These are phyloP conservation scores for Trichoderma sp. DNA, from an alignment of 2,329 filamentous ascomycete species.

Conservation along the genomic window DNA sequence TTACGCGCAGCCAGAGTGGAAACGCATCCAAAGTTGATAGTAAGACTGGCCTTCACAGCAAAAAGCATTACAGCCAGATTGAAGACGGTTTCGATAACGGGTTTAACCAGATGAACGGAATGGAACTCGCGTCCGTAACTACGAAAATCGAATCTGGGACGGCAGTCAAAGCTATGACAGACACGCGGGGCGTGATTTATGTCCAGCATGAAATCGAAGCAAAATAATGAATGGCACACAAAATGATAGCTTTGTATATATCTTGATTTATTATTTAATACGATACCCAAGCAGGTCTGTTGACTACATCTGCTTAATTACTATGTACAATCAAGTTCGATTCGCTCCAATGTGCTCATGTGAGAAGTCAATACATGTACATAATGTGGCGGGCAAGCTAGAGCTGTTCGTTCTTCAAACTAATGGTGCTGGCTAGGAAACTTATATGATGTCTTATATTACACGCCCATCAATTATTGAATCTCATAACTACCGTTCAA, in stretches of 20 bases:
- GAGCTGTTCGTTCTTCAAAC: neutral
- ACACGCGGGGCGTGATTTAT: conserved; percentile 2
- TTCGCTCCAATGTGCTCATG: neutral
- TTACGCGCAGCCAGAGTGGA: neutral
- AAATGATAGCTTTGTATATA: neutral
- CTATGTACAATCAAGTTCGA: neutral
- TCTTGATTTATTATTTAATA: neutral
- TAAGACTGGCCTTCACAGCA: neutral
- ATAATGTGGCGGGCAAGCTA: neutral
- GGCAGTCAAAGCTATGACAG: neutral
- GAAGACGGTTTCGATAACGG: neutral
- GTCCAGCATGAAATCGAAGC: conserved; percentile 5
- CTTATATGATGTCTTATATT: neutral
- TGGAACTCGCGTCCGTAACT: neutral
- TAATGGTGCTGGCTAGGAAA: too few species aligned
- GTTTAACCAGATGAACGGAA: neutral
- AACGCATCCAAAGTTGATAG: neutral
- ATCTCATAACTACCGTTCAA: neutral
- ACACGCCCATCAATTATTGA: neutral
- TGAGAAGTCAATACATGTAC: neutral
- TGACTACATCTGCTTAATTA: neutral
- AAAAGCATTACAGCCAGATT: neutral
- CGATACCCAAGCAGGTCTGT: neutral
- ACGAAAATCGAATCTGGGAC: neutral
- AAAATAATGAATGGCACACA: conserved; percentile 2